A percentile compares a stretch with the other conserved stretches of the same genome.
Evolutionary conservation across 2,329 filamentous ascomycete species (phyloP).

Genomic region (Emergomyces pasteurianus): DNA sequence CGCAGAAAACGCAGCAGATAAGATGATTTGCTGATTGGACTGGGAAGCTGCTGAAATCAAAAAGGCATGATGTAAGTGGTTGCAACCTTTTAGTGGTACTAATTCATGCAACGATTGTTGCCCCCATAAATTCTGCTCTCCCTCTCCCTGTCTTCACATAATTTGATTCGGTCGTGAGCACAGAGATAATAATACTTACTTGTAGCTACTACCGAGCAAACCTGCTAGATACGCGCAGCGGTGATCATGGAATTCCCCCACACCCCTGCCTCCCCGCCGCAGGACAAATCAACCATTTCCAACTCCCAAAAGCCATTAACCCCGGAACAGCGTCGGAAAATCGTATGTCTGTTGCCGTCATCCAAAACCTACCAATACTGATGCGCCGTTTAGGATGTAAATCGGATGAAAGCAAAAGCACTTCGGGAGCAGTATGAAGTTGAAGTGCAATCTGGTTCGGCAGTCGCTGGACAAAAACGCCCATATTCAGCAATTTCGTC

Average conservation of each 20-base stretch:
- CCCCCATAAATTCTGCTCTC: not conserved
- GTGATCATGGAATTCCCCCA: not conserved
- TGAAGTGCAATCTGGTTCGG: constrained; percentile 39
- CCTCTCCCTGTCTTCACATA: not conserved
- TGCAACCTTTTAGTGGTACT: too few species aligned
- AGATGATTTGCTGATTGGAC: too few species aligned
- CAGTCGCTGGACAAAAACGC: constrained; percentile 59
- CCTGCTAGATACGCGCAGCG: not conserved
- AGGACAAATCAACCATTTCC: not conserved
- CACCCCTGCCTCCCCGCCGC: not conserved
- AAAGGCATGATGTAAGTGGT: too few species aligned
- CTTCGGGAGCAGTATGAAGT: constrained; percentile 62
- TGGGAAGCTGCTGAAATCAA: too few species aligned
- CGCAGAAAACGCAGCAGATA: too few species aligned
- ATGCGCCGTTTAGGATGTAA: constrained; percentile 58
- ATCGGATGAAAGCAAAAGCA: constrained; percentile 77
- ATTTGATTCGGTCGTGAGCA: not conserved
- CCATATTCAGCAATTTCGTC: constrained; percentile 47
- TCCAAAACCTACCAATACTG: not conserved
- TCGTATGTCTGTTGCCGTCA: constrained; percentile 27
- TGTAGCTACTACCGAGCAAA: not conserved
- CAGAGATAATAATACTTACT: not conserved
- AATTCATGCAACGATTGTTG: too few species aligned
- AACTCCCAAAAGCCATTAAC: constrained; percentile 39
- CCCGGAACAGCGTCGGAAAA: constrained; percentile 48